These are phyloP conservation scores for Apiotrichum sp. DNA, from an alignment of 1,284 basidiomycete species.

Conservation along the genomic window DNA sequence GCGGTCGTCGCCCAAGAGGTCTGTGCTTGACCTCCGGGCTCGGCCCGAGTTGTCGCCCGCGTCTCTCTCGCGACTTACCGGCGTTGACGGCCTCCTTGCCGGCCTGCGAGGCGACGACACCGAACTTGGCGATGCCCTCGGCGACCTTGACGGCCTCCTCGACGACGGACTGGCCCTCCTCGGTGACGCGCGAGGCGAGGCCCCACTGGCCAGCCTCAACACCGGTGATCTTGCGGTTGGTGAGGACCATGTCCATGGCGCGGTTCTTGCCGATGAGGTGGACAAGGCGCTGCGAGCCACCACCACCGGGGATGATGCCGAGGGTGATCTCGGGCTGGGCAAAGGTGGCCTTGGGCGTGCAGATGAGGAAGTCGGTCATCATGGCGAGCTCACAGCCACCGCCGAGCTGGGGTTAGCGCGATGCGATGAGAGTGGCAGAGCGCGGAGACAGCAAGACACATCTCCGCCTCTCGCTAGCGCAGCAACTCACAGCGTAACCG, in stretches of 20 bases:
- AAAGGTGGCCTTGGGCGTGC: conserved; percentile 86
- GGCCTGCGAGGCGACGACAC: conserved; percentile 77
- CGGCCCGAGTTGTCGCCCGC: no score
- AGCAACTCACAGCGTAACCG: conserved; percentile 74
- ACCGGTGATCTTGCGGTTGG: conserved; percentile 74
- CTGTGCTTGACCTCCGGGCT: no score
- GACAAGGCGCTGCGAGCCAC: conserved; percentile 61
- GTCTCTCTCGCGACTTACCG: conserved; percentile 51
- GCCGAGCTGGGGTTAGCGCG: conserved; percentile 58
- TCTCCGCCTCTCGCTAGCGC: neutral
- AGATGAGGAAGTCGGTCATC: conserved; percentile 91
- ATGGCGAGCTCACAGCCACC: conserved; percentile 95
- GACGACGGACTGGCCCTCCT: conserved; percentile 72
- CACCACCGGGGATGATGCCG: conserved; percentile 75
- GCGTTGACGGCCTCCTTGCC: conserved; percentile 95
- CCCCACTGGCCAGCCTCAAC: conserved; percentile 81
- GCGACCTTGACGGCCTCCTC: conserved; percentile 83
- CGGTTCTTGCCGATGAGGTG: conserved; percentile 85
- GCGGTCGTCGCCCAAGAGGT: no score
- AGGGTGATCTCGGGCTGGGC: conserved; percentile 98
- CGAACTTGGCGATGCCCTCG: conserved; percentile 73
- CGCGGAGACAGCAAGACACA: no score
- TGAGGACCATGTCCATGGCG: conserved; percentile 92
- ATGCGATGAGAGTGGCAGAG: no score
- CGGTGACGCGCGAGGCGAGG: conserved; percentile 74